Evolutionary conservation across 169 alveolate genomes (phyloP).

Genomic region (Theileria luwenshuni): DNA sequence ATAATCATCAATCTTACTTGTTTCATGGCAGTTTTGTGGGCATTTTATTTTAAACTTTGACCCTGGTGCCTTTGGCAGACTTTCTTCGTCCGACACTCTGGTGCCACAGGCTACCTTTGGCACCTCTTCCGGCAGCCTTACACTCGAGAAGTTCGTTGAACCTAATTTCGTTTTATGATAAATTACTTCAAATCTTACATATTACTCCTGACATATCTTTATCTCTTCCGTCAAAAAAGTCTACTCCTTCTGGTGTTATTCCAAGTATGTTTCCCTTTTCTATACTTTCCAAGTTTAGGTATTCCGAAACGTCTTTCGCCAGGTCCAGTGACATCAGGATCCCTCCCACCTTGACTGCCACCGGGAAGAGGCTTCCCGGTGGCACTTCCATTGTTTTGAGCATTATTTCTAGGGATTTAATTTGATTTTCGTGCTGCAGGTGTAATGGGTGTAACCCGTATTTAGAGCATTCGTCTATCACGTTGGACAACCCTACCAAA

Average conservation of each 20-base stretch:
- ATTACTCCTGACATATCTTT: constrained; percentile 76
- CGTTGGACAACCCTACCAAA: constrained; percentile 63
- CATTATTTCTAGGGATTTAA: constrained; percentile 42
- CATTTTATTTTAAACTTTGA: constrained; percentile 76
- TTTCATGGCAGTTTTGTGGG: constrained; percentile 83
- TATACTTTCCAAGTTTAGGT: constrained; percentile 1
- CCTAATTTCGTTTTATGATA: constrained; percentile 35
- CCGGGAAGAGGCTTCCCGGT: constrained; percentile 52
- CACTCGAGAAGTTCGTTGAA: constrained; percentile 70
- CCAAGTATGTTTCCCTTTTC: constrained; percentile 68
- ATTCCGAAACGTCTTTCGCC: constrained; percentile 35
- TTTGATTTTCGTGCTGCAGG: constrained; percentile 54
- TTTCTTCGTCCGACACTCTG: constrained; percentile 70
- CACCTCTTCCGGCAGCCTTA: constrained; percentile 72
- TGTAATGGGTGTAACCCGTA: constrained; percentile 63
- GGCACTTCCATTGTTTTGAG: constrained; percentile 56
- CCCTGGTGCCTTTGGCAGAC: constrained; percentile 80
- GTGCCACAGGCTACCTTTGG: constrained; percentile 74
- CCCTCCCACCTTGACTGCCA: constrained; percentile 56
- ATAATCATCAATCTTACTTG: constrained; percentile 50
- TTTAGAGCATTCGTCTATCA: constrained; percentile 33
- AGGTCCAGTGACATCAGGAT: constrained; percentile 60
- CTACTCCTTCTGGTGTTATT: constrained; percentile 58
- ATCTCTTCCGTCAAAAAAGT: constrained; percentile 69
- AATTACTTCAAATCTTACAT: constrained; percentile 55